Conservation (phyloP, 2,329 filamentous ascomycete genomes). For the Xylariaceae sp. region DNA sequence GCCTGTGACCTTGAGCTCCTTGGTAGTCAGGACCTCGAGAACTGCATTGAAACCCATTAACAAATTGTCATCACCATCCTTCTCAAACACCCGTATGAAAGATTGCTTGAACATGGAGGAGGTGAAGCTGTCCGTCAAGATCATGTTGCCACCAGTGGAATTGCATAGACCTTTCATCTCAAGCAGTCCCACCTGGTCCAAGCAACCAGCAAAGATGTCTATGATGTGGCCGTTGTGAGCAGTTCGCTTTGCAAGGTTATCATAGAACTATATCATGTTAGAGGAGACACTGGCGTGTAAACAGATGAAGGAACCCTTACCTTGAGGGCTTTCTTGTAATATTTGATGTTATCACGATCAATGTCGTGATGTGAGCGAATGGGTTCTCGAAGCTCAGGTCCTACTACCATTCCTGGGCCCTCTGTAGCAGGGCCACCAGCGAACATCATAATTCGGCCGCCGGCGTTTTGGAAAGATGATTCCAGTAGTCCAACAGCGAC, state of each 20-base stretch:
- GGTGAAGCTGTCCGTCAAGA: conserved; percentile 96
- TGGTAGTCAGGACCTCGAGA: conserved; percentile 93
- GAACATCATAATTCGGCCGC: conserved; percentile 96
- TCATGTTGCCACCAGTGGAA: conserved; percentile 97
- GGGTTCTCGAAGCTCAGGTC: conserved; percentile 91
- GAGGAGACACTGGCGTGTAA: conserved; percentile 16
- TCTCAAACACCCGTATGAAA: conserved; percentile 95
- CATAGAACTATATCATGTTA: conserved; percentile 75
- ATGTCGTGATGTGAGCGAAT: conserved; percentile 99
- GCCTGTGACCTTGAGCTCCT: conserved; percentile 97
- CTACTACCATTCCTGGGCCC: conserved; percentile 95
- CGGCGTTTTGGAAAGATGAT: conserved; percentile 93
- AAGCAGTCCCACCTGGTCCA: conserved; percentile 94
- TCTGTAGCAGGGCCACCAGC: conserved; percentile 94
- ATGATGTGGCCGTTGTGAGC: conserved; percentile 97
- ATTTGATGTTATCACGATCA: conserved; percentile 98
- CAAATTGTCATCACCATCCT: conserved; percentile 91
- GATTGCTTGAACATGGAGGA: conserved; percentile 99
- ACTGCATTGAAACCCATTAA: conserved; percentile 98
- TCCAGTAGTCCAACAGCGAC: conserved; percentile 93
- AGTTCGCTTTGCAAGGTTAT: conserved; percentile 88
- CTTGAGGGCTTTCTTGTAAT: conserved; percentile 99
- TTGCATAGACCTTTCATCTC: conserved; percentile 99
- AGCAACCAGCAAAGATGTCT: conserved; percentile 95
- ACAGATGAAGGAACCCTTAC: conserved; percentile 49